phyloP scores from a whole-genome alignment of 352 stramenopile species.

The Globisporangium heterothallicum region DNA sequence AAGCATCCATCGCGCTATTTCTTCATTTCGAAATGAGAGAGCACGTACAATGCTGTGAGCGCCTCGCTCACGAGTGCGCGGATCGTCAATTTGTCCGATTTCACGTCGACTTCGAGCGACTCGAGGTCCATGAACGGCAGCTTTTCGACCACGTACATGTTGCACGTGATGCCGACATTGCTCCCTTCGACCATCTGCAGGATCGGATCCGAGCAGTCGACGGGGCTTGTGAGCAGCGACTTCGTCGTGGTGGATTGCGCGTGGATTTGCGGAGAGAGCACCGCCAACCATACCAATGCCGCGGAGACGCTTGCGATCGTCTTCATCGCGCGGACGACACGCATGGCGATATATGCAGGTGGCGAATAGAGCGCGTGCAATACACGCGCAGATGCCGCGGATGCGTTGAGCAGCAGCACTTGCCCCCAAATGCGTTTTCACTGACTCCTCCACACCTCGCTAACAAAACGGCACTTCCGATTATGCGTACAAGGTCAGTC shows the following conservation, averaged over 20 bases:
- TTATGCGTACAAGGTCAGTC: no score
- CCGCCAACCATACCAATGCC: neutral
- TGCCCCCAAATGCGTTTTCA: no score
- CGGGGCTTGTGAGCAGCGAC: slow-evolving; percentile 13
- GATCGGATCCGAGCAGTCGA: slow-evolving; percentile 7
- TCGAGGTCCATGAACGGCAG: slow-evolving; percentile 7
- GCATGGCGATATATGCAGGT: no score
- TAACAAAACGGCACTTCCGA: no score
- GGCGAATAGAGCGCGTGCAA: no score
- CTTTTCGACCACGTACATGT: neutral
- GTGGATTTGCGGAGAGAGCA: neutral
- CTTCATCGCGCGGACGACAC: no score
- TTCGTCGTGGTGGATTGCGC: neutral
- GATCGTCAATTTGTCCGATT: slow-evolving; percentile 7
- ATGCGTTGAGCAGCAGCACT: no score
- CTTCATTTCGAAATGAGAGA: no score
- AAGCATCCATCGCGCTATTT: no score
- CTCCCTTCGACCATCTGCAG: slow-evolving; percentile 9
- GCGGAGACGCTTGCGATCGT: no score
- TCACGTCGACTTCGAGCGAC: slow-evolving; percentile 11
- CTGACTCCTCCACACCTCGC: no score
- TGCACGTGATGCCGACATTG: slow-evolving; percentile 13
- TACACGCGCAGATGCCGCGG: no score
- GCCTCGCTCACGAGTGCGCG: slow-evolving; percentile 16
- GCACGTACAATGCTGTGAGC: slow-evolving; percentile 9